Base-by-base conservation (phyloP, 805 yeast genomes). In the Cyberlindnera xylosilytica region DNA sequence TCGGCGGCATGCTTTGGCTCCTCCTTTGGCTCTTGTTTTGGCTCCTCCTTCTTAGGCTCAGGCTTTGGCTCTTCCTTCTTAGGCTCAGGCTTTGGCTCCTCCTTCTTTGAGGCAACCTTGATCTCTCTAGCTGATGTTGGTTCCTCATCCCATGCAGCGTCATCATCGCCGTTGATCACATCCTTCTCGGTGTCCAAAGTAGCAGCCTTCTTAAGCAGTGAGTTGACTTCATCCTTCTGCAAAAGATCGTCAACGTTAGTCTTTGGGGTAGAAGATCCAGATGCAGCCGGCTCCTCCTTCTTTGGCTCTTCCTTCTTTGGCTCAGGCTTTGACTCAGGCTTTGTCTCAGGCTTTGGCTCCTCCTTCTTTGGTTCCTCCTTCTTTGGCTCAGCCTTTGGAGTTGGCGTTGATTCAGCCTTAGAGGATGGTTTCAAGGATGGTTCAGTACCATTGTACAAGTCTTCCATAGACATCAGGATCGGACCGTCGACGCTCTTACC, bases 401-500 rank as follows among this genome's bases (percentile, higher is more conserved):
- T 47, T 26, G 52, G 63, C 12, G 42, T 32, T 2, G 42, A 9
- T n/a, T 38, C 54, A 52, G 59, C 20, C 61, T 69, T 55, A 57
- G 72, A 50, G 8, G 52, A 42, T 64, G 73, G 73, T 23, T 55
- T 52, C n/a, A 58, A 46, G 4, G 64, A 45, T 26, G 87, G 79
- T 27, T 71, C 76, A 4, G 76, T 61, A 18, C 95, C 95, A n/a
- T 89, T 91, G 61, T 76, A 91, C 15, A 90, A 52, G 10, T 85
- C 78, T 60, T 76, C 83, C 83, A 95, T 76, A 27, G 81, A 76
- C 52, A 87, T 68, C 50, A 91, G 68, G 40, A 87, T 66, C 15
- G 99, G 99, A 9, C 95, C 93, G 46, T 79, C 79, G n/a, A 82
- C 82, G 20, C 73, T 73, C 60, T 87, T 82, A 27, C 98, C 98